A percentile compares a stretch with the other conserved stretches of the same genome.
Conservation (phyloP, 345 rosid species). For the Hibiscus syriacus region DNA sequence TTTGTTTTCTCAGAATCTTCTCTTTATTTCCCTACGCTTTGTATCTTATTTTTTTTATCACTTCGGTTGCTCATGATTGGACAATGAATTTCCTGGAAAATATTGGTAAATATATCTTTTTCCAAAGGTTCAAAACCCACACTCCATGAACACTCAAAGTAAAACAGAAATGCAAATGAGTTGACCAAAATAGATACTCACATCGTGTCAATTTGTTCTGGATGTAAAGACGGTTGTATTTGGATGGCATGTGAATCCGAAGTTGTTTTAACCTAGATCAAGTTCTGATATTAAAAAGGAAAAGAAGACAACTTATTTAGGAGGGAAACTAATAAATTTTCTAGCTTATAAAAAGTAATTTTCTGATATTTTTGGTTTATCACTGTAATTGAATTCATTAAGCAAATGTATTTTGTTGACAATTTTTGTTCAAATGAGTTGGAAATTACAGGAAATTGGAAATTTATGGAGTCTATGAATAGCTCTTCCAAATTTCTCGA, state of each 20-base stretch:
- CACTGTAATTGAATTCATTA: background rate
- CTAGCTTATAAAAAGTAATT: background rate
- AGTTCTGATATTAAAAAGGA: background rate
- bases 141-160: background rate
- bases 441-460: conserved; percentile 70
- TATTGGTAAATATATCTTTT: background rate
- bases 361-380: background rate
- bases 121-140: background rate
- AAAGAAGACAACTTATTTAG: background rate
- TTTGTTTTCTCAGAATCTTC: background rate
- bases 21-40: background rate
- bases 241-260: background rate
- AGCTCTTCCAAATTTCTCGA: conserved; percentile 81
- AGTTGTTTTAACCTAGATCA: background rate
- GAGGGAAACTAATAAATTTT: background rate
- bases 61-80: background rate
- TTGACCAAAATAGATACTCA: background rate
- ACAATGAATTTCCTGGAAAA: background rate
- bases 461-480: conserved; percentile 66
- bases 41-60: background rate
- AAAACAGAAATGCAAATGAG: background rate
- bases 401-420: background rate
- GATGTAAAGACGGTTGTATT: background rate
- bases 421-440: conserved; percentile 5
- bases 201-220: background rate